These are phyloP conservation scores for Urochloa ruziziensis DNA, from an alignment of 176 grass and related monocot species.

Conservation along the genomic window DNA sequence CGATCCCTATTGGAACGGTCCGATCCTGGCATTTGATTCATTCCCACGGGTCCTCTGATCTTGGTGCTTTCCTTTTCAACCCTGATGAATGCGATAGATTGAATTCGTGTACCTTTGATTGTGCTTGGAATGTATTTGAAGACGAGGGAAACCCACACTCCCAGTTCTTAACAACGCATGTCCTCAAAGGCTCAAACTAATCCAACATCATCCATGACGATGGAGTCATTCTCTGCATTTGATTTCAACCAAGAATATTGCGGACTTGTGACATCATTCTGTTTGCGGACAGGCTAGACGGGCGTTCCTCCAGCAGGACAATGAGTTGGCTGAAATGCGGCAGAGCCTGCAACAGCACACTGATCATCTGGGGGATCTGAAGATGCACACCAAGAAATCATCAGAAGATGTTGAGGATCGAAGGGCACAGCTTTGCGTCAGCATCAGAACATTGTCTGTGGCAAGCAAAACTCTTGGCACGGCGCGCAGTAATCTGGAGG, in stretches of 20 bases:
- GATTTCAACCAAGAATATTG: not conserved
- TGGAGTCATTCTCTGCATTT: not conserved
- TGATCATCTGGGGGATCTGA: constrained; percentile 47
- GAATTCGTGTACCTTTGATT: not conserved
- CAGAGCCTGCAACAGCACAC: constrained; percentile 42
- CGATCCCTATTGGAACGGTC: not conserved
- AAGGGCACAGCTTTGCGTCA: constrained; percentile 51
- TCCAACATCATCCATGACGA: not conserved
- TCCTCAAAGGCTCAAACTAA: not conserved
- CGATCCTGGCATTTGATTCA: not conserved
- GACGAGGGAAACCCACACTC: not conserved
- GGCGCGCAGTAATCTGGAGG: constrained; percentile 61
- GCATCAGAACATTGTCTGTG: constrained; percentile 57
- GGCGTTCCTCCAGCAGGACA: constrained; percentile 45
- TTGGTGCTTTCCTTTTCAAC: too few species aligned
- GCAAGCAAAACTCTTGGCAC: constrained; percentile 49
- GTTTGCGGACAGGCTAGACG: constrained; percentile 48
- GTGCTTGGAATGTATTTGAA: not conserved
- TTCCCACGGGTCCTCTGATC: not conserved
- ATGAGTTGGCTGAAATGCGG: constrained; percentile 72
- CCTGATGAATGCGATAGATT: not conserved
- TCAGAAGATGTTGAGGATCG: constrained; percentile 49
- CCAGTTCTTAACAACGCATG: not conserved
- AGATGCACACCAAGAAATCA: constrained; percentile 15
- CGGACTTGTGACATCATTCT: not conserved